Evolutionary conservation across 1,139 yeast species (phyloP).

Genomic region (Sporopachydermia cereana): DNA sequence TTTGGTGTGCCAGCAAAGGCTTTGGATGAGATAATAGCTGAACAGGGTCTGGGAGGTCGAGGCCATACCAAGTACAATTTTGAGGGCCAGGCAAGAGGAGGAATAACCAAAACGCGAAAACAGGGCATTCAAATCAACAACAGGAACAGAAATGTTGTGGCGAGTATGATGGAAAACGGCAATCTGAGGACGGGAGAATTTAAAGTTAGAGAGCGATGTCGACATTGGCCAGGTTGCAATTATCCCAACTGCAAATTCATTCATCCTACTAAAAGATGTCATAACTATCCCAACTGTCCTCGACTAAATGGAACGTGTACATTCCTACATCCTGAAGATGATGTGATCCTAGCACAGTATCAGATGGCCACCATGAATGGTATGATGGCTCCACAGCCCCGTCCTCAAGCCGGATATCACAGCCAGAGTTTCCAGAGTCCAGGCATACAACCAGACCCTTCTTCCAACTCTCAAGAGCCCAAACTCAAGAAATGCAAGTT

Average conservation of each 20-base stretch:
- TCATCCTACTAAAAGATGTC: constrained; percentile 72
- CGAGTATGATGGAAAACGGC: constrained; percentile 16
- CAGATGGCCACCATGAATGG: not conserved
- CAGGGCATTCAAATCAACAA: constrained; percentile 18
- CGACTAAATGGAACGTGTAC: constrained; percentile 76
- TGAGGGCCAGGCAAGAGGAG: constrained; percentile 10
- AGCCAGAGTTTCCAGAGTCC: no score
- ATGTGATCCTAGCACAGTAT: constrained; percentile 32
- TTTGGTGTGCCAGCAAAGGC: constrained; percentile 4
- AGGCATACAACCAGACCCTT: constrained; percentile 8
- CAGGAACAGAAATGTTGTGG: constrained; percentile 16
- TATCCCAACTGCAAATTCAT: constrained; percentile 55
- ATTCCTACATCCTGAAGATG: constrained; percentile 76
- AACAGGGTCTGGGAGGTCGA: constrained; percentile 10
- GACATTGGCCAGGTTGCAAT: constrained; percentile 66
- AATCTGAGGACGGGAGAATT: constrained; percentile 12
- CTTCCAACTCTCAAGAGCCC: constrained; percentile 5
- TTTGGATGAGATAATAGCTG: constrained; percentile 10
- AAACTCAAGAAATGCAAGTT: constrained; percentile 42
- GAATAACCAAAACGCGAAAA: constrained; percentile 16
- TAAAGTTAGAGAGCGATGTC: constrained; percentile 56
- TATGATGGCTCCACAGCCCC: constrained; percentile 6
- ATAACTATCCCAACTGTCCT: constrained; percentile 68
- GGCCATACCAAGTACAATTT: constrained; percentile 10
- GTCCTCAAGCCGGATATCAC: no score